phyloP scores from a whole-genome alignment of 192 early-diverging fungal species.

The Entomortierella beljakovae region DNA sequence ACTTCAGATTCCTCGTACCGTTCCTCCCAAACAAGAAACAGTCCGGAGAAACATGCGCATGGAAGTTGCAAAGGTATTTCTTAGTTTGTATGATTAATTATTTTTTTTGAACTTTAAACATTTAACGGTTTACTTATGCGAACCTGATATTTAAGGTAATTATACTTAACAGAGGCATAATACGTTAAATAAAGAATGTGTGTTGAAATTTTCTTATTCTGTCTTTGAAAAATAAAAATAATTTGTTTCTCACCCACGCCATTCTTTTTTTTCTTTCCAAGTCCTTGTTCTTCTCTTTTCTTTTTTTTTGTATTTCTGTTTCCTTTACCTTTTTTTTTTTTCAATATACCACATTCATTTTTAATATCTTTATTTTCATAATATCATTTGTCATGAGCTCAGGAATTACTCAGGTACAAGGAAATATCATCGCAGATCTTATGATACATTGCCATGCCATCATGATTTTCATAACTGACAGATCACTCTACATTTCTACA shows the following conservation, averaged over 20 bases:
- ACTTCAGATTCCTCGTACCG: too few relatives aligned
- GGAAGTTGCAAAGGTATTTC: too few relatives aligned
- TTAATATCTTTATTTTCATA: background rate
- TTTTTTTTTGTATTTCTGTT: background rate
- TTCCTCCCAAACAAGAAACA: too few relatives aligned
- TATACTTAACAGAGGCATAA: too few relatives aligned
- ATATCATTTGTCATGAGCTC: background rate
- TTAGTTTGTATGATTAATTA: too few relatives aligned
- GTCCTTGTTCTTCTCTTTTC: constrained; percentile 4
- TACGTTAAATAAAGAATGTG: too few relatives aligned
- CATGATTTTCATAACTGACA: background rate
- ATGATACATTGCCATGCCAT: too few relatives aligned
- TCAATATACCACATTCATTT: background rate
- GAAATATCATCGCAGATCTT: background rate
- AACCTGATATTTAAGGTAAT: too few relatives aligned
- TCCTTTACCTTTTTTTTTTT: constrained; percentile 1
- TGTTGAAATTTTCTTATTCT: constrained; percentile 10
- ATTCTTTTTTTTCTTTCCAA: background rate
- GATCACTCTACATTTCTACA: background rate
- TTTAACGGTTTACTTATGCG: too few relatives aligned
- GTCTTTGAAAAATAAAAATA: background rate
- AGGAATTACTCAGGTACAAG: background rate
- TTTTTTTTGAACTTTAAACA: too few relatives aligned
- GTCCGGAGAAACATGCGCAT: too few relatives aligned
- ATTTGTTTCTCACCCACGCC: background rate